These are phyloP conservation scores for Xylaria flabelliformis DNA, from an alignment of 495 filamentous ascomycete genomes.

Conservation along the genomic window DNA sequence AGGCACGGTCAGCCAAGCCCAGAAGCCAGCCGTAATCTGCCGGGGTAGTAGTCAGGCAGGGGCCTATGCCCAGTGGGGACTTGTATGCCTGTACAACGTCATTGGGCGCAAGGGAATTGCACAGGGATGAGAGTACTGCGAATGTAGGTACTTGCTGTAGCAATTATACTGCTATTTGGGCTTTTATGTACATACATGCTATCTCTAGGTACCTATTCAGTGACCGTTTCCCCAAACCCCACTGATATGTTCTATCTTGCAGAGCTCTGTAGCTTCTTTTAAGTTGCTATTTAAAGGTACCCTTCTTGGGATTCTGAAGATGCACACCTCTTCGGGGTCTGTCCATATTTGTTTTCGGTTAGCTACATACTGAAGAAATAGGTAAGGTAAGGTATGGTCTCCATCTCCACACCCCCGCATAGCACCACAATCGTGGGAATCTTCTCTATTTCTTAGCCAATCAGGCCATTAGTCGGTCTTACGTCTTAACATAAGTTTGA, in stretches of 20 bases:
- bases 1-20: not conserved
- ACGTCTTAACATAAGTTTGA: not conserved
- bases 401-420: conserved; percentile 10
- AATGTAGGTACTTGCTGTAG: not conserved
- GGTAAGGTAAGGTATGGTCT: not conserved
- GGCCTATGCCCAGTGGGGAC: not conserved
- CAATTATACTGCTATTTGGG: too few relatives aligned
- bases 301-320: not conserved
- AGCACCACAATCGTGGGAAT: conserved; percentile 13
- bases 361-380: not conserved
- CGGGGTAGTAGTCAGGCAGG: not conserved
- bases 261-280: too few relatives aligned
- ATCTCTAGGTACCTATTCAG: too few relatives aligned
- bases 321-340: not conserved
- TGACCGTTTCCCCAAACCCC: too few relatives aligned
- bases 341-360: not conserved
- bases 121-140: not conserved
- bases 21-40: conserved; percentile 9
- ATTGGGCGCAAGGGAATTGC: conserved; percentile 8
- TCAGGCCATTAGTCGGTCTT: not conserved
- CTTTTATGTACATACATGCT: too few relatives aligned
- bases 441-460: conserved; percentile 18
- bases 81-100: conserved; percentile 10
- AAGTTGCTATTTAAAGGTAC: too few relatives aligned
- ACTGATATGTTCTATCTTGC: too few relatives aligned